Percentiles rank a stretch among this genome's conserved stretches.
phyloP scores from a whole-genome alignment of 805 yeast genomes.

The Nakazawaea ernobii region DNA sequence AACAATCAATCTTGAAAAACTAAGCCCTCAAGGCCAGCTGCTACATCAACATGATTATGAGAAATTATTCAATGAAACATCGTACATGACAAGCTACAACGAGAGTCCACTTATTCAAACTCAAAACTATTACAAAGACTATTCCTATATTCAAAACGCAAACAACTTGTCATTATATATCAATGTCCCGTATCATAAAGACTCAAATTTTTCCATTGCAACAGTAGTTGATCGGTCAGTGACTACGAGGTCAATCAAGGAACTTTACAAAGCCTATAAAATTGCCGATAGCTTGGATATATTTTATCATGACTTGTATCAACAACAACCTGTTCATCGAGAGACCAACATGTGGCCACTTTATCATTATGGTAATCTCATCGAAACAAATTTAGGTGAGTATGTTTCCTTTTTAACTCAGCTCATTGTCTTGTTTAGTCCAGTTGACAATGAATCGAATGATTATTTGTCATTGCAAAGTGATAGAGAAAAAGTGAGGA shows the following conservation, averaged over 20 bases:
- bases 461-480: too few species aligned
- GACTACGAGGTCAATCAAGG: not conserved
- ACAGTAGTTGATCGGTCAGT: not conserved
- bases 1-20: too few species aligned
- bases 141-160: not conserved
- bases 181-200: not conserved
- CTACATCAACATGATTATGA: too few species aligned
- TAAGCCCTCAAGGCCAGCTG: too few species aligned
- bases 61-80: too few species aligned
- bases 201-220: not conserved
- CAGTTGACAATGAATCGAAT: not conserved
- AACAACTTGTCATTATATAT: not conserved
- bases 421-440: not conserved
- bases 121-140: too few species aligned
- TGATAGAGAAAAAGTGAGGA: too few species aligned
- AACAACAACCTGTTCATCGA: not conserved
- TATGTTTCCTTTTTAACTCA: not conserved
- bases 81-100: too few species aligned
- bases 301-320: not conserved
- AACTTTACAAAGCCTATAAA: not conserved
- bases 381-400: not conserved
- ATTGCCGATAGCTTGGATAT: not conserved
- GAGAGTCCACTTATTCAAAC: too few species aligned
- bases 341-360: not conserved
- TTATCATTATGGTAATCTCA: not conserved